Base-by-base conservation (phyloP, 2,329 filamentous ascomycete species). In the Fonsecaea monophora region DNA sequence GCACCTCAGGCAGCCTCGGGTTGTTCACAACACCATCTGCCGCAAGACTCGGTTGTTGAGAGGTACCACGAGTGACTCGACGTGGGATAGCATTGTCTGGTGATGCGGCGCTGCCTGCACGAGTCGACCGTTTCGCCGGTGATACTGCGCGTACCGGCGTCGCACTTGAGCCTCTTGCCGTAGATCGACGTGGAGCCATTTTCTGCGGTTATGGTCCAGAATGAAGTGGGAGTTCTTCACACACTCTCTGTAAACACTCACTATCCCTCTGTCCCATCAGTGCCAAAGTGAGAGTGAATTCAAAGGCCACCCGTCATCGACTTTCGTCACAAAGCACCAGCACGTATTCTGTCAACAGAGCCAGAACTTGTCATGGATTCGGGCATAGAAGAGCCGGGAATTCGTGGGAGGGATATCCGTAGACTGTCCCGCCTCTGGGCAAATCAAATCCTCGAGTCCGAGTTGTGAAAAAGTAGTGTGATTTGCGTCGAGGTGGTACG, bases 1-100 rank as follows among this genome's bases (percentile, higher is more conserved):
- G 77, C 56, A 81, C 71, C 58, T 76, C 74, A 6, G 79, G 79
- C 38, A 81, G 70, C 60, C 64, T 68, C 50, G 75, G 74, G 67
- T 74, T 78, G 55, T 70, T 67, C 35, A 68, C 53, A 57, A 56
- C 38, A 34, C 53, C 53, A 32, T 68, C 66, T 2, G 61, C 38
- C 25, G 25, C 25, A 10, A 59, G 6, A 42, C 56, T 62, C 18
- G 70, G 67, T 50, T 69, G 68, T 58, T 70, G 66, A 35, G 70
- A 69, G 13, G 50, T 60, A 15, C 64, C 68, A 63, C 71, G 50
- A 38, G 62, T 69, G 37, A 63, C 50, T 60, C 67, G 65, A 32
- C 65, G 56, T 15, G 61, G 38, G 32, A 62, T 59, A 32, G 66
- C 64, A 54, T 66, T 63, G 25, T 70, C 68, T 25, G 62, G 53